Conservation (phyloP, 2,329 filamentous ascomycete species). For the Claviceps sp. region DNA sequence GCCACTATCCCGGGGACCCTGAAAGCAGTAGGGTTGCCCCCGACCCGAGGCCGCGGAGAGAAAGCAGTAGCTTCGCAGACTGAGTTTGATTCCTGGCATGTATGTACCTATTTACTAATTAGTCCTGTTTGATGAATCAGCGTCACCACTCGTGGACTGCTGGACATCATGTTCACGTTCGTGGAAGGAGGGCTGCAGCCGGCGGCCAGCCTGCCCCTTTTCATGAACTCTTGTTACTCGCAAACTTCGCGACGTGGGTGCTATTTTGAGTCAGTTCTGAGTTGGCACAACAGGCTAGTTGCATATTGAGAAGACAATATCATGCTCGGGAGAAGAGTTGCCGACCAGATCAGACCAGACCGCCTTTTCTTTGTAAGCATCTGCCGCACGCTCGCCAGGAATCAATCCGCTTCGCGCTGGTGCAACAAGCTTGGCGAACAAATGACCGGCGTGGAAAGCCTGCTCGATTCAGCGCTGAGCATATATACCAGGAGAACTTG, state of each 20-base stretch:
- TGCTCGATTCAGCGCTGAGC: too few relatives aligned
- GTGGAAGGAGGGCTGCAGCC: background rate
- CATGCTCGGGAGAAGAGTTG: background rate
- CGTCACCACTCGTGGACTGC: background rate
- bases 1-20: background rate
- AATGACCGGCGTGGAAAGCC: too few relatives aligned
- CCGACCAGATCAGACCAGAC: background rate
- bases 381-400: too few relatives aligned
- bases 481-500: too few relatives aligned
- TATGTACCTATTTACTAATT: background rate
- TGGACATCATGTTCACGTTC: background rate
- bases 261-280: background rate
- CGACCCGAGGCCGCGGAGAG: background rate
- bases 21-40: background rate
- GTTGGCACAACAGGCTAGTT: background rate
- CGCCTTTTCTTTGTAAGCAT: background rate
- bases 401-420: too few relatives aligned
- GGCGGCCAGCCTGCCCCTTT: background rate
- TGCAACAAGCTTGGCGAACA: too few relatives aligned
- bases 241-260: background rate
- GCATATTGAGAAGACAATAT: background rate
- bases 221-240: background rate
- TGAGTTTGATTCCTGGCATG: background rate
- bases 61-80: background rate
- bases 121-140: background rate